phyloP scores from a whole-genome alignment of 179 eudicot species.

The Camellia oleifera region DNA sequence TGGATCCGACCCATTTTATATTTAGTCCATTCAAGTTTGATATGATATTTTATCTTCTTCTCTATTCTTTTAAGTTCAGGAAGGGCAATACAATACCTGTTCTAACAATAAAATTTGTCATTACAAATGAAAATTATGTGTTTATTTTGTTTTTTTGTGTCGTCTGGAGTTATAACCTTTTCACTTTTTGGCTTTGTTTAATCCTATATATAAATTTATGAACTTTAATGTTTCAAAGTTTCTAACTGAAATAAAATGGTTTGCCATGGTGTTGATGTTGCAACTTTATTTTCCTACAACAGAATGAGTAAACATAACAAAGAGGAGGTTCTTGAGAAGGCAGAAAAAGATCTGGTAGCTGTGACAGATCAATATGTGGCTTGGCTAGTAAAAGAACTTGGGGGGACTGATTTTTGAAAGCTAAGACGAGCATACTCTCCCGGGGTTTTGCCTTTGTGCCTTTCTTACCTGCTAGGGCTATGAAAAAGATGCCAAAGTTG shows the following conservation, averaged over 20 bases:
- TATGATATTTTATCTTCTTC: not conserved
- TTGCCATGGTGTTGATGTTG: not conserved
- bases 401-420: conserved; percentile 90
- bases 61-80: not conserved
- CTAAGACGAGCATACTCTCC: conserved; percentile 80
- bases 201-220: not conserved
- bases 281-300: conserved; percentile 17
- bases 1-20: no score
- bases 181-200: not conserved
- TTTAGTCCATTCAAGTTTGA: no score
- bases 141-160: not conserved
- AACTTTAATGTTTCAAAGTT: not conserved
- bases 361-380: conserved; percentile 70
- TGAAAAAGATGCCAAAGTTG: not conserved
- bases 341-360: conserved; percentile 84
- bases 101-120: not conserved
- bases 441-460: conserved; percentile 47
- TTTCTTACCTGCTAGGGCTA: conserved; percentile 10
- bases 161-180: not conserved
- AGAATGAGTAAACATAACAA: conserved; percentile 82
- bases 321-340: conserved; percentile 75
- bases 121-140: not conserved
- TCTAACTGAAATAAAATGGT: not conserved
- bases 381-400: conserved; percentile 70
- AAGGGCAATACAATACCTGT: not conserved